These are phyloP conservation scores for Skeletonema grethae DNA, from an alignment of 108 stramenopile genomes.

Conservation along the genomic window DNA sequence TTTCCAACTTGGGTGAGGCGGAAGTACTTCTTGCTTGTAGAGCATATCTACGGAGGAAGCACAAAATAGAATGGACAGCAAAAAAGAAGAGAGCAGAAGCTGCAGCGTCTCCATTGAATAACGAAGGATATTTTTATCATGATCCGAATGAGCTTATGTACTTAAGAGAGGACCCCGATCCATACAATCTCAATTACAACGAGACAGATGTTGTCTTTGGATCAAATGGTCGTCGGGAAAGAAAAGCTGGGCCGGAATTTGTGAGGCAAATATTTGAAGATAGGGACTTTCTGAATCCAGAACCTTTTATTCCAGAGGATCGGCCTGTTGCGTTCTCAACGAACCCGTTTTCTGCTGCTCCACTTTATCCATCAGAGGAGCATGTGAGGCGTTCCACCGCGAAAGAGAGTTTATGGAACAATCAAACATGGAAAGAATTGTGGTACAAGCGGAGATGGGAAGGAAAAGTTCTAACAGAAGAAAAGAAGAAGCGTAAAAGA, in stretches of 20 bases:
- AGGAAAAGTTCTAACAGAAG: slow-evolving; percentile 18
- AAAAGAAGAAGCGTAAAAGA: slow-evolving; percentile 26
- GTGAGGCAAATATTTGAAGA: slow-evolving; percentile 29
- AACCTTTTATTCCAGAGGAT: slow-evolving; percentile 15
- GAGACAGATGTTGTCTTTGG: slow-evolving; percentile 29
- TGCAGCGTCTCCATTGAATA: slow-evolving; percentile 31
- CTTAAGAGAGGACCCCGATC: slow-evolving; percentile 45
- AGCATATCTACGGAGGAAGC: slow-evolving; percentile 63
- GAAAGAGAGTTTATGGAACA: slow-evolving; percentile 55
- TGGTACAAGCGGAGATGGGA: slow-evolving; percentile 85
- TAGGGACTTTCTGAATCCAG: slow-evolving; percentile 7
- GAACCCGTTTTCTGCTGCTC: slow-evolving; percentile 60
- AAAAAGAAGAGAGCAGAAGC: slow-evolving; percentile 51
- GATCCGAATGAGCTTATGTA: slow-evolving; percentile 48
- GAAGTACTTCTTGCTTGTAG: slow-evolving; percentile 76
- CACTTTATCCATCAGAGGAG: slow-evolving; percentile 44
- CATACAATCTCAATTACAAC: slow-evolving; percentile 32
- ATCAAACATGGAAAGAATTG: slow-evolving; percentile 63
- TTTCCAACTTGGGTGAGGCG: slow-evolving; percentile 24
- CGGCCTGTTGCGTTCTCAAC: slow-evolving; percentile 24
- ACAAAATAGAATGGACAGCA: slow-evolving; percentile 62
- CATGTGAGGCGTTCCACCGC: slow-evolving; percentile 56
- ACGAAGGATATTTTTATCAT: slow-evolving; percentile 43
- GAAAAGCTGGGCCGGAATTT: slow-evolving; percentile 13
- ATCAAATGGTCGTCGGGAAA: slow-evolving; percentile 27